Evolutionary conservation across 2,329 filamentous ascomycete genomes (phyloP).

Genomic region (Penicillium sp.): DNA sequence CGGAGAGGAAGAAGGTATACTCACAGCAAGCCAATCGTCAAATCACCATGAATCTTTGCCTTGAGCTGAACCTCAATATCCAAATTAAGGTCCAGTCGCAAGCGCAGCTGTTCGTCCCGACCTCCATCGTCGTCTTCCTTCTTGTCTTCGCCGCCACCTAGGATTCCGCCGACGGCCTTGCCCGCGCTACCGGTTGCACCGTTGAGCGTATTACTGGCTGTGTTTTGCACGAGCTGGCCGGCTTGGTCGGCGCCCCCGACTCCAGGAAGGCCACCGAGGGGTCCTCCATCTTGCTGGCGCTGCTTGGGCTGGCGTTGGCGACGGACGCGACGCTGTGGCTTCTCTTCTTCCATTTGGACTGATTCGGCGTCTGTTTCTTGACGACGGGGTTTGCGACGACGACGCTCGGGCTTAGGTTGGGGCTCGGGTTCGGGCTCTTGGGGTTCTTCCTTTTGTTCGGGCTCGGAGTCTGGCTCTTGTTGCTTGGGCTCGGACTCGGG

Average conservation of each 20-base stretch:
- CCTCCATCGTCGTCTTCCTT: constrained; percentile 48
- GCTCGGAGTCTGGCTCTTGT: constrained; percentile 13
- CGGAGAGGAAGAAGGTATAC: constrained; percentile 36
- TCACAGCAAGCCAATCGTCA: constrained; percentile 77
- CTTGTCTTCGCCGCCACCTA: constrained; percentile 34
- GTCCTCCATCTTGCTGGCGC: constrained; percentile 43
- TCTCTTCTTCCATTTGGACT: constrained; percentile 51
- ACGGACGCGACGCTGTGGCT: constrained; percentile 35
- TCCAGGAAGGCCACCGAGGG: constrained; percentile 45
- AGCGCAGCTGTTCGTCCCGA: constrained; percentile 66
- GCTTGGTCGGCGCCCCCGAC: constrained; percentile 58
- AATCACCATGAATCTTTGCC: constrained; percentile 80
- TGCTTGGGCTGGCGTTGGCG: constrained; percentile 53
- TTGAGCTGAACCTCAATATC: constrained; percentile 85
- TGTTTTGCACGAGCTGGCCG: constrained; percentile 55
- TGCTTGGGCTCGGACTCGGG: constrained; percentile 21
- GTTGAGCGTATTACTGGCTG: constrained; percentile 50
- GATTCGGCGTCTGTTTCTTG: constrained; percentile 54
- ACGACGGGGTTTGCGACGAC: constrained; percentile 21
- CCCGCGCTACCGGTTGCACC: constrained; percentile 42
- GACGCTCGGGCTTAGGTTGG: constrained; percentile 48
- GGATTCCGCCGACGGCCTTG: constrained; percentile 44
- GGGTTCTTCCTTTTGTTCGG: constrained; percentile 12
- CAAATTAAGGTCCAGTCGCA: constrained; percentile 75
- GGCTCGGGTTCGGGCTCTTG: constrained; percentile 34